phyloP scores from a whole-genome alignment of 176 grass and related monocot species.

The Zizania latifolia region DNA sequence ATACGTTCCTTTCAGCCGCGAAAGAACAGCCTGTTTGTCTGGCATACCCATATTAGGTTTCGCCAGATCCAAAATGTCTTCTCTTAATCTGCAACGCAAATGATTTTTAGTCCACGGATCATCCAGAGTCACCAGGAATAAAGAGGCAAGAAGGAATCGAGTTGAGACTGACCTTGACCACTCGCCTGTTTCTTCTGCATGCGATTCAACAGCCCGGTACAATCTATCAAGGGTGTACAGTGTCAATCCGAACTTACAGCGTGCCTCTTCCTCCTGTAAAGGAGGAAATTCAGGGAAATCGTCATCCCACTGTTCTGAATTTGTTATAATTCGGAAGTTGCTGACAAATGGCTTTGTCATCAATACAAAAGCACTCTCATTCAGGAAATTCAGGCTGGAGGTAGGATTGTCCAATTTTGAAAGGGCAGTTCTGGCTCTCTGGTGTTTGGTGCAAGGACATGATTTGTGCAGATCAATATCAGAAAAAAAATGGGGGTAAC shows the following conservation, averaged over 20 bases:
- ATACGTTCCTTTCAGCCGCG: background rate
- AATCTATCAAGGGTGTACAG: conserved; percentile 77
- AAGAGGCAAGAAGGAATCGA: background rate
- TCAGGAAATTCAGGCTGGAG: background rate
- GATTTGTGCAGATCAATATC: background rate
- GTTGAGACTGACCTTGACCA: conserved; percentile 59
- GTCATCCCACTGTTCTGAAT: background rate
- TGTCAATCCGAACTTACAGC: conserved; percentile 63
- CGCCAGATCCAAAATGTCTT: conserved; percentile 74
- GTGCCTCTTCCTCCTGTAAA: conserved; percentile 69
- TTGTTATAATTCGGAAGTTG: background rate
- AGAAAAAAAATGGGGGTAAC: background rate
- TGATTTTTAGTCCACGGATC: background rate
- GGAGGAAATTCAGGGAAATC: conserved; percentile 19
- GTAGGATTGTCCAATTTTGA: background rate
- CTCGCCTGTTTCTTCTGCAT: conserved; percentile 78
- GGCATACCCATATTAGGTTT: conserved; percentile 51
- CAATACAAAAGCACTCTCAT: background rate
- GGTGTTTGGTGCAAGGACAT: background rate
- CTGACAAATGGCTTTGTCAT: background rate
- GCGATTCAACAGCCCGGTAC: conserved; percentile 73
- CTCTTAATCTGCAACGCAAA: conserved; percentile 51
- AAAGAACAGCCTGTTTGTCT: conserved; percentile 43
- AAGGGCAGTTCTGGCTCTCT: background rate
- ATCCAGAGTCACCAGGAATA: background rate